Base-by-base conservation (phyloP, 306 rosid species). In the Corylus heterophylla region DNA sequence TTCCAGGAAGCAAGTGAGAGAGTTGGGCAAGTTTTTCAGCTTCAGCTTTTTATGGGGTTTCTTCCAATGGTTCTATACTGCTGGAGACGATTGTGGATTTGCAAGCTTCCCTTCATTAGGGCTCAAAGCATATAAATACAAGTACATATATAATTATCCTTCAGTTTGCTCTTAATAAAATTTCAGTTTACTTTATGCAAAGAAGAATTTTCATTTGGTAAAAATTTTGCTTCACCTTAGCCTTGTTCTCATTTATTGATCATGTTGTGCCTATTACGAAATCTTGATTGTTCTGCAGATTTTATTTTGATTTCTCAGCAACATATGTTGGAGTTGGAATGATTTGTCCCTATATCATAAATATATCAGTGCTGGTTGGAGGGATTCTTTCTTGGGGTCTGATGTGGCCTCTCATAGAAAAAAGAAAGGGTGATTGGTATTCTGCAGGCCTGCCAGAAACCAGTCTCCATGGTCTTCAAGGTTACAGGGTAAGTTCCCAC, bases 391-490 rank as follows among this genome's bases (percentile, higher is more conserved):
- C 79, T 27, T 76, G 73, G 79, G 79, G 61, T 13, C n/a, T 76
- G 20, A 76, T 76, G 79, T 76, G 79, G 79, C 78, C 78, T 20
- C 68, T 54, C 68, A 74, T 74, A 54, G 78, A 54, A 37, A 42
- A 37, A 14, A 54, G 44, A 49, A 62, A 47, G 59, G 79, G 79
- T 4, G 18, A 47, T 3, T 76, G 79, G 79, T 76, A 76, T 12
- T 1, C 14, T 27, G 73, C 79, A 61, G 35, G 18, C 7, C 49
- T 72, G 4, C 0, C 3, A 27, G 0, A 2, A 16, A 10, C 4
- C 44, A 62, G 79, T 18, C 0, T 74, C 0, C 29, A 44, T 39
- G 54, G 78, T 13, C 17, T 76, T 20, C 73, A 76, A 62, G 79
- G 61, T 25, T 76, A 76, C 62, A 76, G 0, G 79, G 79, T 76